These are phyloP conservation scores for Citrullus mucosospermus DNA, from an alignment of 306 rosid species.

Conservation along the genomic window DNA sequence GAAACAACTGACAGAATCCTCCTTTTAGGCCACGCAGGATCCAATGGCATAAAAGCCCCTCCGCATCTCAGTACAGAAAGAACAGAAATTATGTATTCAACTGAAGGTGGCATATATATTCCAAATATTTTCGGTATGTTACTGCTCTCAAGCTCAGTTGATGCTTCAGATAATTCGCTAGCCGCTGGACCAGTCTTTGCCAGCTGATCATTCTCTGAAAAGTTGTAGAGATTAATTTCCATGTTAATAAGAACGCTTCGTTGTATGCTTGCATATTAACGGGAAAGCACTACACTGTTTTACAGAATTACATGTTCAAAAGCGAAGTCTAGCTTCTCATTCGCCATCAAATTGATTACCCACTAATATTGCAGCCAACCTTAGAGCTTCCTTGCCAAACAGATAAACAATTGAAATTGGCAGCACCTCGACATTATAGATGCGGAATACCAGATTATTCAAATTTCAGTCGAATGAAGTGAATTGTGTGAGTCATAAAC, in stretches of 20 bases:
- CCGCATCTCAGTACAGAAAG: constrained; percentile 70
- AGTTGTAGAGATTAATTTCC: not conserved
- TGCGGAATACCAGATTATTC: not conserved
- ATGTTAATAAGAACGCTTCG: not conserved
- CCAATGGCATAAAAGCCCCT: constrained; percentile 75
- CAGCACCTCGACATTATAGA: not conserved
- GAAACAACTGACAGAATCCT: constrained; percentile 40
- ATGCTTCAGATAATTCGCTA: constrained; percentile 4
- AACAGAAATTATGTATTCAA: constrained; percentile 56
- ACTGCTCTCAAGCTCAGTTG: constrained; percentile 13
- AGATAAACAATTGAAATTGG: not conserved
- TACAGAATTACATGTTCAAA: not conserved
- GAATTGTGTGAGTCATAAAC: not conserved
- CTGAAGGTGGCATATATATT: constrained; percentile 62
- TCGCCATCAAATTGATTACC: not conserved
- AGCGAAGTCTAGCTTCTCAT: not conserved
- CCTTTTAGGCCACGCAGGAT: constrained; percentile 66
- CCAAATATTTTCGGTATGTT: constrained; percentile 58
- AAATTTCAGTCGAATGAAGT: not conserved
- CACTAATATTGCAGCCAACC: not conserved
- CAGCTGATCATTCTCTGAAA: constrained; percentile 17
- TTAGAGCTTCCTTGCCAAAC: not conserved
- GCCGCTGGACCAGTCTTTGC: constrained; percentile 6
- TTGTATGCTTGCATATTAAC: not conserved
- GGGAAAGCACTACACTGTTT: not conserved